Evolutionary conservation across 2,329 filamentous ascomycete species (phyloP).

Genomic region (Scytalidium lignicola): DNA sequence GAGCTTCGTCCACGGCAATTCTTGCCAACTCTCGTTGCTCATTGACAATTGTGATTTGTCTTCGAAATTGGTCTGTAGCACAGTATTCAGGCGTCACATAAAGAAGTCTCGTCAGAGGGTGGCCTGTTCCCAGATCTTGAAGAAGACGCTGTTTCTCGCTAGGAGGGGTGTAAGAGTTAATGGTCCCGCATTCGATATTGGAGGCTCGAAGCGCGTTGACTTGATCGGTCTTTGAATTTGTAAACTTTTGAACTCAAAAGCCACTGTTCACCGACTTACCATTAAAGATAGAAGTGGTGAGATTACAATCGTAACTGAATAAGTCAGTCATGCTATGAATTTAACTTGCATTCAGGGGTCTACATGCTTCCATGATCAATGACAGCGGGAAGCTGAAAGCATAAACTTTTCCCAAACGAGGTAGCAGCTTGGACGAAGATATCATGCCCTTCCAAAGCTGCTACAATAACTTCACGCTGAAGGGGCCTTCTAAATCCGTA

Average conservation of each 20-base stretch:
- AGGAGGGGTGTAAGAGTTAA: conserved; percentile 75
- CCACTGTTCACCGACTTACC: conserved; percentile 41
- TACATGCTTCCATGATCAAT: conserved; percentile 72
- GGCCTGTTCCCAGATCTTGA: conserved; percentile 78
- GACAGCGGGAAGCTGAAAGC: conserved; percentile 87
- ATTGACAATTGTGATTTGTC: conserved; percentile 67
- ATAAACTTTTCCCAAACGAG: conserved; percentile 88
- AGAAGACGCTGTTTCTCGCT: conserved; percentile 64
- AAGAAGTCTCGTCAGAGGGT: conserved; percentile 75
- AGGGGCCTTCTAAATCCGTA: conserved; percentile 53
- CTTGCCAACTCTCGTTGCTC: conserved; percentile 79
- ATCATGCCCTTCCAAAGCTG: conserved; percentile 77
- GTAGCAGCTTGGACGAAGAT: conserved; percentile 90
- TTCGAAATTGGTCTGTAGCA: conserved; percentile 69
- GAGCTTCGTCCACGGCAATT: conserved; percentile 88
- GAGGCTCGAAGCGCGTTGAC: conserved; percentile 71
- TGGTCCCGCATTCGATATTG: conserved; percentile 74
- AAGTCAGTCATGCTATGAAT: conserved; percentile 12
- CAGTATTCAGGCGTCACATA: conserved; percentile 95
- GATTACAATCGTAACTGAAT: conserved; percentile 77
- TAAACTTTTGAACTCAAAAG: neutral
- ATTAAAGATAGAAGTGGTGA: conserved; percentile 87
- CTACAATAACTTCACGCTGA: conserved; percentile 82
- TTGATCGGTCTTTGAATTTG: conserved; percentile 69
- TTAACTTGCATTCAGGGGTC: conserved; percentile 28